Conservation (phyloP, 495 filamentous ascomycete species). For the Penicillium antarcticum region DNA sequence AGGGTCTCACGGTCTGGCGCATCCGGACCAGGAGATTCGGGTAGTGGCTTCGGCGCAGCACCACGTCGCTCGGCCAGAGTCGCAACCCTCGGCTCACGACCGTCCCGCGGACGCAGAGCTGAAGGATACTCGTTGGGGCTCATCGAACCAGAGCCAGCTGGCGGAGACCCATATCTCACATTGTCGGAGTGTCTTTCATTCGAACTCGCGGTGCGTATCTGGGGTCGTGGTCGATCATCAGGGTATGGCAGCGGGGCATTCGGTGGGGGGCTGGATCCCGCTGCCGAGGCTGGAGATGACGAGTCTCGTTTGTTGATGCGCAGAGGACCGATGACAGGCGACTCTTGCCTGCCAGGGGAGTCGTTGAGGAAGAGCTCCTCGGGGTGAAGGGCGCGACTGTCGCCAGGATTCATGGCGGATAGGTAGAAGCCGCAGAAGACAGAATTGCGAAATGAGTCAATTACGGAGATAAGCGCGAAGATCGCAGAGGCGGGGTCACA, state of each 20-base stretch:
- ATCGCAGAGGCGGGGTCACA: constrained; percentile 10
- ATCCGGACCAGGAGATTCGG: constrained; percentile 70
- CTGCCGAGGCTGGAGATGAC: constrained; percentile 33
- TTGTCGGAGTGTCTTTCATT: constrained; percentile 36
- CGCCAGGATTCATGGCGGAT: constrained; percentile 36
- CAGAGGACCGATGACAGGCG: constrained; percentile 77
- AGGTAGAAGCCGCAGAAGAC: constrained; percentile 14
- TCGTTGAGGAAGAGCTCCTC: constrained; percentile 74
- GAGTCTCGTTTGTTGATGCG: constrained; percentile 73
- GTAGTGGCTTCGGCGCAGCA: constrained; percentile 67
- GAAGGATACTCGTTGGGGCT: constrained; percentile 43
- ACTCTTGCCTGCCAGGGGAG: constrained; percentile 44
- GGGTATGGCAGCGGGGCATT: constrained; percentile 65
- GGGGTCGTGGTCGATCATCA: constrained; percentile 59
- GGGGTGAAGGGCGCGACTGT: constrained; percentile 50
- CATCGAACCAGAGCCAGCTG: constrained; percentile 29
- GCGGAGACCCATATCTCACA: constrained; percentile 27
- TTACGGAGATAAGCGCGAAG: constrained; percentile 17
- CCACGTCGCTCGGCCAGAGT: constrained; percentile 71
- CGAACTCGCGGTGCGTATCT: constrained; percentile 34
- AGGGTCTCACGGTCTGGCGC: constrained; percentile 67
- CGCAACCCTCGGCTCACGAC: constrained; percentile 38
- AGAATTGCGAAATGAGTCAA: constrained; percentile 7
- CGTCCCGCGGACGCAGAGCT: constrained; percentile 45
- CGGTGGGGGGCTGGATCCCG: constrained; percentile 21